A percentile compares a stretch with the other conserved stretches of the same genome.
These are phyloP conservation scores for Mucor sp. DNA, from an alignment of 371 early-diverging fungal species.

Conservation along the genomic window DNA sequence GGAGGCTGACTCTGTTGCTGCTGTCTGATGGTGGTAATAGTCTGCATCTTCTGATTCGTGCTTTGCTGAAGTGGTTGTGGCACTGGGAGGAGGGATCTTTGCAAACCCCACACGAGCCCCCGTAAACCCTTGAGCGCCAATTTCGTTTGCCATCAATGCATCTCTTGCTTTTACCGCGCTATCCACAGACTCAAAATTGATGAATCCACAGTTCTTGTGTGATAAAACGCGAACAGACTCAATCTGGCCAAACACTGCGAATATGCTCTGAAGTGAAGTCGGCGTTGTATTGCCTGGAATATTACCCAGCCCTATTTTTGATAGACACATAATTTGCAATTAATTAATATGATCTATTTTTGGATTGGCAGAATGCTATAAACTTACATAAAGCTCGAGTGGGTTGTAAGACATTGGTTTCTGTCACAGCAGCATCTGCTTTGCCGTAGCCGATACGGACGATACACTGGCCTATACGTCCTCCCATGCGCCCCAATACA, in stretches of 20 bases:
- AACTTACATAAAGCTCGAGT: conserved; percentile 54
- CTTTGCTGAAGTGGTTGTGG: background rate
- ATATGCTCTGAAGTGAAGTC: conserved; percentile 73
- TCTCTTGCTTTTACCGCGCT: conserved; percentile 89
- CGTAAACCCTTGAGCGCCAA: conserved; percentile 75
- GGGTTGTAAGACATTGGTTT: conserved; percentile 41
- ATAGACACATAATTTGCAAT: conserved; percentile 3
- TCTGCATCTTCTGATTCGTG: background rate
- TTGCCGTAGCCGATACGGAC: conserved; percentile 95
- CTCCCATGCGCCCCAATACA: conserved; percentile 76
- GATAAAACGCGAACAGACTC: conserved; percentile 94
- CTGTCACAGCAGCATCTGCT: conserved; percentile 66
- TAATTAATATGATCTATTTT: conserved; percentile 1
- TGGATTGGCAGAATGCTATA: background rate
- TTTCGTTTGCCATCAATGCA: conserved; percentile 84
- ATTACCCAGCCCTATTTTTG: conserved; percentile 86
- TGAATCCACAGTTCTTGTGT: conserved; percentile 97
- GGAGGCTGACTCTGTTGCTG: background rate
- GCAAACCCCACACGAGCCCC: conserved; percentile 91
- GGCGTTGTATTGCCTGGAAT: conserved; percentile 83
- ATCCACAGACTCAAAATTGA: conserved; percentile 88
- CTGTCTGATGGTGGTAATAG: background rate
- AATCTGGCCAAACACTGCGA: conserved; percentile 83
- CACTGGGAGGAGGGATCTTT: conserved; percentile 65
- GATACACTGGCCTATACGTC: conserved; percentile 74